Conservation (phyloP, 345 rosid genomes). For the Carallia brachiata region DNA sequence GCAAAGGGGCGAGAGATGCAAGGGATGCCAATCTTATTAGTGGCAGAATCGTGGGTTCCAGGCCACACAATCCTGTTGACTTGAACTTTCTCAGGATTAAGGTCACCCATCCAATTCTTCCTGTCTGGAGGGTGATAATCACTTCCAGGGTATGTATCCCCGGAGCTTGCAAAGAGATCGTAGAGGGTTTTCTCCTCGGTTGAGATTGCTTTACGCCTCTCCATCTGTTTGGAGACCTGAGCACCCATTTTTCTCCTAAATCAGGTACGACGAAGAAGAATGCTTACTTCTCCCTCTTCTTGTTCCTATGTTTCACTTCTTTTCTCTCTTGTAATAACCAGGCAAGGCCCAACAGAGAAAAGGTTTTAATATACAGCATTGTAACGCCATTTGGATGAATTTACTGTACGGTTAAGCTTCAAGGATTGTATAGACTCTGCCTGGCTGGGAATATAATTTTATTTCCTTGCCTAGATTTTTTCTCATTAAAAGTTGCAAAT, state of each 20-base stretch:
- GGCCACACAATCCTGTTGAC: conserved; percentile 89
- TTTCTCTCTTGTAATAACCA: conserved; percentile 1
- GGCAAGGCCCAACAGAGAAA: background rate
- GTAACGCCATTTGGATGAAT: conserved; percentile 7
- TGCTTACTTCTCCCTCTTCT: background rate
- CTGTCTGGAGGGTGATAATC: conserved; percentile 61
- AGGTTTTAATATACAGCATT: conserved; percentile 13
- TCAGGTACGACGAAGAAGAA: background rate
- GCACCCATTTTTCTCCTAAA: conserved; percentile 53
- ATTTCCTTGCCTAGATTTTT: background rate
- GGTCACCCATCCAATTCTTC: conserved; percentile 73
- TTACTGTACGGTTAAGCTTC: conserved; percentile 5
- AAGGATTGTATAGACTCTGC: background rate
- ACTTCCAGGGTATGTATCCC: conserved; percentile 58
- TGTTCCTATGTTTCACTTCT: background rate
- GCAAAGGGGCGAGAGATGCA: conserved; percentile 78
- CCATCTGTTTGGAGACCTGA: conserved; percentile 53
- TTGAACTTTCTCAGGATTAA: conserved; percentile 55
- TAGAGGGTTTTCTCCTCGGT: conserved; percentile 52
- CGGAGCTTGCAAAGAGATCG: conserved; percentile 44
- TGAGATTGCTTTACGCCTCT: conserved; percentile 45
- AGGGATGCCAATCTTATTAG: conserved; percentile 73
- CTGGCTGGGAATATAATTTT: background rate
- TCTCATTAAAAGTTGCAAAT: background rate
- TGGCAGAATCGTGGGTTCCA: conserved; percentile 92